phyloP scores from a whole-genome alignment of 495 filamentous ascomycete genomes.

The Neurospora pannonica region DNA sequence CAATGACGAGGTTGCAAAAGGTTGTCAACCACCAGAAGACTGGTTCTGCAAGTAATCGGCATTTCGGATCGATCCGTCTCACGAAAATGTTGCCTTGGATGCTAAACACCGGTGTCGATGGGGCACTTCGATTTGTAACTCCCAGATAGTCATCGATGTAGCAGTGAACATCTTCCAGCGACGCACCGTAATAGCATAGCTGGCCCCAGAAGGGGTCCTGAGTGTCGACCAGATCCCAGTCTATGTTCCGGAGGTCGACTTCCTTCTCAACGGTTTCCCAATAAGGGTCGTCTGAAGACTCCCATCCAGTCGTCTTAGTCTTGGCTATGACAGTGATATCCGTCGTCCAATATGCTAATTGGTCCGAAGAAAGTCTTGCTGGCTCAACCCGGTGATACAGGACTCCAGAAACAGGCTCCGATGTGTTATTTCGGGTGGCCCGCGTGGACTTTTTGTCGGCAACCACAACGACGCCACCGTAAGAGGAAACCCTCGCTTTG shows the following conservation, averaged over 20 bases:
- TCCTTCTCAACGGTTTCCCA: too few species aligned
- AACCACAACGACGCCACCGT: not conserved
- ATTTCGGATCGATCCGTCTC: not conserved
- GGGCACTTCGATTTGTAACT: not conserved
- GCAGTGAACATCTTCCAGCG: not conserved
- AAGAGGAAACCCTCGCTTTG: not conserved
- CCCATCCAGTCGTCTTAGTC: not conserved
- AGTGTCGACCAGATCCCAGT: not conserved
- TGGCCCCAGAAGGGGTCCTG: not conserved
- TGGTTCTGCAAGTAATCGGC: not conserved
- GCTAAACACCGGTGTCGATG: not conserved
- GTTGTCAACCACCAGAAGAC: constrained; percentile 3
- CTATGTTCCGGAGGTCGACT: too few species aligned
- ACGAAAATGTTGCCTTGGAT: not conserved
- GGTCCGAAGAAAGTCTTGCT: not conserved
- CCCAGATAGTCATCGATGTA: not conserved
- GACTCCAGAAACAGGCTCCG: not conserved
- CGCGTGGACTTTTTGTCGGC: not conserved
- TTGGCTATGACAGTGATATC: not conserved
- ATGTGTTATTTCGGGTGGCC: not conserved
- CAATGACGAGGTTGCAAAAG: not conserved
- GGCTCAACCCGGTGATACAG: not conserved
- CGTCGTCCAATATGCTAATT: not conserved
- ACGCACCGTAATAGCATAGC: not conserved
- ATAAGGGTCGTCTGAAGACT: not conserved